Percentiles rank a stretch among this genome's conserved stretches.
Conservation (phyloP, 1,284 basidiomycete species). For the Volvariella volvacea region DNA sequence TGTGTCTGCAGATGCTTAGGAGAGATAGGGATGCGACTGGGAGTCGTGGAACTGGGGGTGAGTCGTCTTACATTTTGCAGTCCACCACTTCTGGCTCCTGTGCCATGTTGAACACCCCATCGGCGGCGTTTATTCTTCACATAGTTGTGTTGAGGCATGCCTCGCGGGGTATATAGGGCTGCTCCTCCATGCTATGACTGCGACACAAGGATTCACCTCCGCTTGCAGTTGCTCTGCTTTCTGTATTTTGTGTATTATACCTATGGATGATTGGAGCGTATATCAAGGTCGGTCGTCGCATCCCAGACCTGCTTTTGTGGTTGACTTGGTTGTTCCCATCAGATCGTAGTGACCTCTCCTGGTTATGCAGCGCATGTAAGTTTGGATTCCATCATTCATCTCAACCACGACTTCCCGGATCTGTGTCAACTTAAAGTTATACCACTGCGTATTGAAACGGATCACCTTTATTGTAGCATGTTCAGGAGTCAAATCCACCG, state of each 20-base stretch:
- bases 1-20: constrained; percentile 61
- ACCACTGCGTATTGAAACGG: no score
- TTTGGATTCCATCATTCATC: constrained; percentile 12
- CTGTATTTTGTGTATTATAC: constrained; percentile 52
- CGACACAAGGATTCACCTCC: constrained; percentile 4
- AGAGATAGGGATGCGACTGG: constrained; percentile 30
- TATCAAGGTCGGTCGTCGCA: constrained; percentile 41
- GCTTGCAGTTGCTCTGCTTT: constrained; percentile 47
- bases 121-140: no score
- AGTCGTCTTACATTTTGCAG: constrained; percentile 24
- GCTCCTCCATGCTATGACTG: no score
- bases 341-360: constrained; percentile 61
- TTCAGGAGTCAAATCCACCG: constrained; percentile 21
- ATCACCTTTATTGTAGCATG: no score
- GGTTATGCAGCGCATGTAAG: constrained; percentile 65
- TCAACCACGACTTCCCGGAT: no score
- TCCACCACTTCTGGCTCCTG: background rate
- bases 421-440: no score
- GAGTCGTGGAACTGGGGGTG: constrained; percentile 48
- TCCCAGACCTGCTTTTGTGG: constrained; percentile 3
- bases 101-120: background rate
- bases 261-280: constrained; percentile 74
- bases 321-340: background rate
- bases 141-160: no score
- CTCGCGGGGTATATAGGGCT: no score